Percentiles rank a stretch among this genome's conserved stretches.
These are phyloP conservation scores for Tympanopsis confertula DNA, from an alignment of 2,329 filamentous ascomycete genomes.

Conservation along the genomic window DNA sequence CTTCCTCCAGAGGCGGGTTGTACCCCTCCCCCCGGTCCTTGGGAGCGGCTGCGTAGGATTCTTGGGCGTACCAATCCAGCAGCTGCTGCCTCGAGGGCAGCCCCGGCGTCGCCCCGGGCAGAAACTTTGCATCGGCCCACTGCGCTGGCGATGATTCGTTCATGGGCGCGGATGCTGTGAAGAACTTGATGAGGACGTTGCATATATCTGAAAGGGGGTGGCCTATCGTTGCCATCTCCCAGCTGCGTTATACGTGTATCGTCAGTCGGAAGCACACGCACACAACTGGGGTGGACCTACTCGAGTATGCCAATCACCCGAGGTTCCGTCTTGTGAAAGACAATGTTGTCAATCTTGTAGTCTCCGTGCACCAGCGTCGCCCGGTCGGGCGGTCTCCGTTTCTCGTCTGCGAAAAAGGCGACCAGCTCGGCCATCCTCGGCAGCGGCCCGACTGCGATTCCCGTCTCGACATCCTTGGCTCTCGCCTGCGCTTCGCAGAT, in stretches of 20 bases:
- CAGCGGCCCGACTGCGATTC: slow-evolving; percentile 65
- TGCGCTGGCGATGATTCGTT: slow-evolving; percentile 10
- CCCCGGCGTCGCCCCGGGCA: slow-evolving; percentile 52
- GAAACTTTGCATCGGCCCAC: slow-evolving; percentile 37
- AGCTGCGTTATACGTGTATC: slow-evolving; percentile 30
- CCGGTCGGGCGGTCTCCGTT: slow-evolving; percentile 64
- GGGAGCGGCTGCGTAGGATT: slow-evolving; percentile 38
- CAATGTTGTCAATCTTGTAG: slow-evolving; percentile 86
- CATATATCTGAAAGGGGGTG: slow-evolving; percentile 84
- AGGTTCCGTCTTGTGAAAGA: slow-evolving; percentile 81
- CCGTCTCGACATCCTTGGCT: slow-evolving; percentile 66
- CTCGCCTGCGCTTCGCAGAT: slow-evolving; percentile 70
- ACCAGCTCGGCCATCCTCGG: slow-evolving; percentile 76
- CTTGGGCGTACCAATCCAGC: slow-evolving; percentile 53
- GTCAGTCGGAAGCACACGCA: slow-evolving; percentile 1
- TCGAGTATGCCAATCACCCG: slow-evolving; percentile 87
- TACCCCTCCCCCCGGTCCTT: slow-evolving; percentile 44
- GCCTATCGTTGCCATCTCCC: slow-evolving; percentile 96
- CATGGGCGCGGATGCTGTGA: slow-evolving; percentile 18
- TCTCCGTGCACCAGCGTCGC: slow-evolving; percentile 82
- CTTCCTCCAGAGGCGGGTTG: slow-evolving; percentile 43
- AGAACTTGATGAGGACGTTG: slow-evolving; percentile 55
- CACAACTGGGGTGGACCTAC: slow-evolving; percentile 26
- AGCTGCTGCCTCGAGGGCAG: slow-evolving; percentile 48
- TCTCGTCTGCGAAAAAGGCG: slow-evolving; percentile 60